phyloP scores from a whole-genome alignment of 768 basidiomycete genomes.

The Collybiopsis luxurians region DNA sequence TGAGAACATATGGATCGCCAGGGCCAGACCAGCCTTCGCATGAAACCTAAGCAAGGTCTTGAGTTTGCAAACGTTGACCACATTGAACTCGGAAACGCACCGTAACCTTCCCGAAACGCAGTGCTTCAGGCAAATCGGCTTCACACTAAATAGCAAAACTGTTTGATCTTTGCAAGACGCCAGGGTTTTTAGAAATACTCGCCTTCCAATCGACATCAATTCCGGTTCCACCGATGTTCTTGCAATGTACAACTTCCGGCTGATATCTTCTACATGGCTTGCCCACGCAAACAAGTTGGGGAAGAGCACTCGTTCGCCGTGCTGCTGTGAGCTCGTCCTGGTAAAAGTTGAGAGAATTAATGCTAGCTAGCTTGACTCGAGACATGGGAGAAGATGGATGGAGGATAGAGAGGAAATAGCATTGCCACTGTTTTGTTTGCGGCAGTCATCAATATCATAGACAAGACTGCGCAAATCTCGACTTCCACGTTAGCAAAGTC shows the following conservation, averaged over 20 bases:
- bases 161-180: neutral
- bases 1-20: conserved; percentile 82
- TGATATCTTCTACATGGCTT: conserved; percentile 72
- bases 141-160: conserved; percentile 61
- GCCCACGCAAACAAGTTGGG: conserved; percentile 81
- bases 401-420: too few species aligned
- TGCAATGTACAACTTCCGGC: conserved; percentile 85
- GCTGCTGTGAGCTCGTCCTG: conserved; percentile 60
- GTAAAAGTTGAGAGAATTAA: conserved; percentile 79
- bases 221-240: conserved; percentile 73
- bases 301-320: conserved; percentile 64
- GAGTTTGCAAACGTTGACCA: neutral
- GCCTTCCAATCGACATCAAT: conserved; percentile 92
- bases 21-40: conserved; percentile 90
- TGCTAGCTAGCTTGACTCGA: conserved; percentile 67
- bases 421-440: too few species aligned
- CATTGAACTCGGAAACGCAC: conserved; percentile 16
- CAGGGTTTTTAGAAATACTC: conserved; percentile 17
- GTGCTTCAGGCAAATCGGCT: conserved; percentile 79
- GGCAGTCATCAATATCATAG: too few species aligned
- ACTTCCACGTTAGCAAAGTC: neutral
- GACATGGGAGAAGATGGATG: conserved; percentile 41
- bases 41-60: conserved; percentile 39
- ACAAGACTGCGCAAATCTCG: too few species aligned
- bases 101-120: conserved; percentile 83